Percentiles rank a stretch among this genome's conserved stretches.
These are phyloP conservation scores for Amoebophrya sp. DNA, from an alignment of 169 alveolate species.

Conservation along the genomic window DNA sequence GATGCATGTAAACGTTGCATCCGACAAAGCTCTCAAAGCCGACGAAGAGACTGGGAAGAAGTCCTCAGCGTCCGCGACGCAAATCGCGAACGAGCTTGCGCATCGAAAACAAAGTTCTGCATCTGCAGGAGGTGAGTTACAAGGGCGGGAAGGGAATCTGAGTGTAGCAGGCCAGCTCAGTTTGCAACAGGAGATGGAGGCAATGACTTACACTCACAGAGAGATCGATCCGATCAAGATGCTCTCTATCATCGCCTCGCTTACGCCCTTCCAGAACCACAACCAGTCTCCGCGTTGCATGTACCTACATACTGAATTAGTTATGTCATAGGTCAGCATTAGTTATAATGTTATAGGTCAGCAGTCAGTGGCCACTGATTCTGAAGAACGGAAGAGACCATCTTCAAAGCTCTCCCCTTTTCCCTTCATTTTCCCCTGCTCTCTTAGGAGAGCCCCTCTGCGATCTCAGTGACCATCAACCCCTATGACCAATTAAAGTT, in stretches of 20 bases:
- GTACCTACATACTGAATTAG: constrained; percentile 20
- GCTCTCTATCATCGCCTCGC: constrained; percentile 90
- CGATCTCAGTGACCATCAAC: too few species aligned
- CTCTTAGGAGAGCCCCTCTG: too few species aligned
- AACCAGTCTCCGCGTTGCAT: constrained; percentile 90
- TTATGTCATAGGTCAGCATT: too few species aligned
- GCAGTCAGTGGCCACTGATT: too few species aligned
- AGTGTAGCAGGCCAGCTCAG: background rate
- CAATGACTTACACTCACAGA: constrained; percentile 73
- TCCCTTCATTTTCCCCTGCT: too few species aligned
- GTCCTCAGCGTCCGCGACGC: background rate
- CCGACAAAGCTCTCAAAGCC: background rate
- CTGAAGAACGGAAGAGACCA: too few species aligned
- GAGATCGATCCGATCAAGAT: constrained; percentile 92
- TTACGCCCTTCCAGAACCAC: constrained; percentile 96
- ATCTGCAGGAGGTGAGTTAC: too few species aligned
- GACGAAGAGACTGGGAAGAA: background rate
- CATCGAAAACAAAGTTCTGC: too few species aligned
- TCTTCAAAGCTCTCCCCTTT: too few species aligned
- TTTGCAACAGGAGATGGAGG: background rate
- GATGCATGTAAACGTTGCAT: background rate
- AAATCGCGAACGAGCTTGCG: background rate
- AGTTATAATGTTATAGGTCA: too few species aligned
- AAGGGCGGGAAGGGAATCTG: too few species aligned
- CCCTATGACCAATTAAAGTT: too few species aligned